Percentiles rank a stretch among this genome's conserved stretches.
Evolutionary conservation across 1,284 basidiomycete species (phyloP).

Genomic region (Fomitopsis pinicola): DNA sequence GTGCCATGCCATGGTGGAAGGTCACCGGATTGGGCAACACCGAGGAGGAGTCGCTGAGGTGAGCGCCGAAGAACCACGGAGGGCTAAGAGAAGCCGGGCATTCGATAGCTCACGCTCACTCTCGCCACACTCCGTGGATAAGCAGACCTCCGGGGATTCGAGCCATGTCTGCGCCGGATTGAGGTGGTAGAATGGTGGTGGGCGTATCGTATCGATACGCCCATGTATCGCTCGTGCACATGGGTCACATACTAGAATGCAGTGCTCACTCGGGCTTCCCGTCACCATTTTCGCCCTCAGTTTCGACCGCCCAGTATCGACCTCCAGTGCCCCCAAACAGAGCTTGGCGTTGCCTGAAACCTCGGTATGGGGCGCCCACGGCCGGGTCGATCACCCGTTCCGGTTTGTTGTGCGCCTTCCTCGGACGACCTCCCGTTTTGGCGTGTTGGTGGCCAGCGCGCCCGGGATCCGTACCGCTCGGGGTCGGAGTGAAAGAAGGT

Average conservation of each 20-base stretch:
- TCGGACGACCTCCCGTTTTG: neutral
- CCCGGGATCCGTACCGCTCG: neutral
- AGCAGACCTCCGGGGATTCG: neutral
- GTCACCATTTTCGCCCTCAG: neutral
- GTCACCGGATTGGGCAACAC: neutral
- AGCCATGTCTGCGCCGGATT: too few relatives aligned
- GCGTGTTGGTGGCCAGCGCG: neutral
- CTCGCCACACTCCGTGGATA: neutral
- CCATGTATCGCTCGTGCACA: neutral
- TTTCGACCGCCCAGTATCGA: neutral
- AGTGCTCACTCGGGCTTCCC: neutral
- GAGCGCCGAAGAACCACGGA: neutral
- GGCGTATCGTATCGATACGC: neutral
- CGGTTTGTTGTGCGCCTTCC: neutral
- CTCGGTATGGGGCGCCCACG: neutral
- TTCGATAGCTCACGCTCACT: too few relatives aligned
- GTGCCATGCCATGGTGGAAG: neutral
- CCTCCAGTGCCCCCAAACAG: neutral
- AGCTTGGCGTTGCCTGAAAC: neutral
- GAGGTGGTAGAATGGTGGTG: too few relatives aligned
- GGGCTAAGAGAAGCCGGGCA: neutral
- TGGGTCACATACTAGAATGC: neutral
- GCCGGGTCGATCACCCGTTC: neutral
- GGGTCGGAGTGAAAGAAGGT: neutral
- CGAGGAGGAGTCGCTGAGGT: neutral